Conservation (phyloP, 2,329 filamentous ascomycete genomes). For the Seiridium unicorne region DNA sequence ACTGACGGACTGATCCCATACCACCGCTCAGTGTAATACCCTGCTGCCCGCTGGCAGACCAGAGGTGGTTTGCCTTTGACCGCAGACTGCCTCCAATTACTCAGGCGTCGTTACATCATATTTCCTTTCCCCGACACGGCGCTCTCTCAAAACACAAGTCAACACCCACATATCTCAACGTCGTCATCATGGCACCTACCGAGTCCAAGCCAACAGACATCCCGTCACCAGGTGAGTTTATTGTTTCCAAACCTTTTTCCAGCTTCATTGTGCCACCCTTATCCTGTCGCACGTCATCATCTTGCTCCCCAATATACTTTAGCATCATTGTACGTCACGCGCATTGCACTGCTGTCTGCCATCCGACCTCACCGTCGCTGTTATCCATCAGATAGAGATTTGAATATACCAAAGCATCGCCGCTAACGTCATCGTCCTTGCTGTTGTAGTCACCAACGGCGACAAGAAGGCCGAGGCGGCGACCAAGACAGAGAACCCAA, state of each 20-base stretch:
- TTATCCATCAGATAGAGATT: neutral
- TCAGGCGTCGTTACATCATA: slow-evolving; percentile 32
- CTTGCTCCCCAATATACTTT: neutral
- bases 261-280: neutral
- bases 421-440: slow-evolving; percentile 20
- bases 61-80: slow-evolving; percentile 30
- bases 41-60: slow-evolving; percentile 3
- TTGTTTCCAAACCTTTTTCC: neutral
- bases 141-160: slow-evolving; percentile 19
- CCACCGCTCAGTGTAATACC: slow-evolving; percentile 6
- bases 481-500: slow-evolving; percentile 47
- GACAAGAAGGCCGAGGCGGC: slow-evolving; percentile 46
- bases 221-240: slow-evolving; percentile 29
- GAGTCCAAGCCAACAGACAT: slow-evolving; percentile 31
- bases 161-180: slow-evolving; percentile 18
- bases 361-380: neutral
- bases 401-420: slow-evolving; percentile 2
- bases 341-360: neutral
- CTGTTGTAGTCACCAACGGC: slow-evolving; percentile 36
- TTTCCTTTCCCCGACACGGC: slow-evolving; percentile 19
- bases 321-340: neutral
- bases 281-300: slow-evolving; percentile 10
- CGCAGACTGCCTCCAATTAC: slow-evolving; percentile 28
- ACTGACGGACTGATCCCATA: neutral
- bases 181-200: slow-evolving; percentile 33